Base-by-base conservation (phyloP, 78 protist species). In the Fonticula alba region DNA sequence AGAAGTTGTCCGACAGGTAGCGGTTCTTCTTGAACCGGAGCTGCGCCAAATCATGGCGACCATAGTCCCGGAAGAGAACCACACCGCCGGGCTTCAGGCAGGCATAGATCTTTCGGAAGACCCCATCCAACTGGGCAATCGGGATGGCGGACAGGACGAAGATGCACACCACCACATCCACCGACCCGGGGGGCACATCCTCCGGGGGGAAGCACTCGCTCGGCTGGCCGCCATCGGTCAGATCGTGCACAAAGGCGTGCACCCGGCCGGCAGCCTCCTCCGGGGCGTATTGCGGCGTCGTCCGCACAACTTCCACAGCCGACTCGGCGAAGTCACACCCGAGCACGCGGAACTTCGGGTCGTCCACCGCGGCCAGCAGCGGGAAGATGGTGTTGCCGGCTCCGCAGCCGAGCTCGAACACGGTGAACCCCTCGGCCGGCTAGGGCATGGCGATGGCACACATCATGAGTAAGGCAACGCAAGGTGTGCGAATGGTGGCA, bases 31-130 rank as follows among this genome's bases (percentile, higher is more conserved):
- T 62, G 64, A 60, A 40, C 27, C 71, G 71, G 53, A 63, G 53
- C 69, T 62, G 71, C 0, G 82, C 53, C 49, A 68, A 29, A 32
- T 76, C 82, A 51, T 60, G 53, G 14, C 10, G 22, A 9, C 70
- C 82, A 43, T 76, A 76, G 67, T 76, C 82, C 3, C 82, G 71
- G 31, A 71, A 26, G 33, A 71, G 47, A 4, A 76, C 27, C n/a
- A 37, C 1, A 10, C 80, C 80, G 4, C 82, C 82, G 3, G 80
- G 80, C 10, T 24, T 2, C 27, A 68, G 37, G n/a, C 11, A 27
- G 49, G 19, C 20, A 1, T 27, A 2, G 36, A 61, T 0, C 14
- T 29, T 0, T 2, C 22, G 20, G 24, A 64, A n/a, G 9, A 51
- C 66, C 5, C 20, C 37, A 0, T 1, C 24, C 22, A 75, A 11